These are phyloP conservation scores for Globisporangium nunn DNA, from an alignment of 352 stramenopile species.

Conservation along the genomic window DNA sequence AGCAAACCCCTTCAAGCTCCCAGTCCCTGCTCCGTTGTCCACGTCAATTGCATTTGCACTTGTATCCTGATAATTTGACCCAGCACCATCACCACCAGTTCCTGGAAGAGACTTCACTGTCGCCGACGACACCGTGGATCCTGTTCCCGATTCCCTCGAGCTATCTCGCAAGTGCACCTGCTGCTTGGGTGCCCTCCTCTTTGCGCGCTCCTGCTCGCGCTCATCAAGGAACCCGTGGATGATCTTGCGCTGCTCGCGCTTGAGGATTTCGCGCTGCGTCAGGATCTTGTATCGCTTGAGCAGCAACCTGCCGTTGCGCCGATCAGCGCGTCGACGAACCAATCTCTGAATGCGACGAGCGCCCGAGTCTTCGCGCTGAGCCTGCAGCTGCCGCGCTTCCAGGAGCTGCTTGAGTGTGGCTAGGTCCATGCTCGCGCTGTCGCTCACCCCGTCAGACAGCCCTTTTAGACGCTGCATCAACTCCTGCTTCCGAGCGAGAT, in stretches of 20 bases:
- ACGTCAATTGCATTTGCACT: neutral
- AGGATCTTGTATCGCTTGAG: slow-evolving; percentile 38
- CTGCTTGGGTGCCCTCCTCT: slow-evolving; percentile 9
- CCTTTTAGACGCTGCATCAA: slow-evolving; percentile 2
- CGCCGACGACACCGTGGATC: no score
- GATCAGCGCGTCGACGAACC: slow-evolving; percentile 17
- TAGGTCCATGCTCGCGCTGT: neutral
- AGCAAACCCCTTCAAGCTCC: no score
- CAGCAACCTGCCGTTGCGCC: slow-evolving; percentile 29
- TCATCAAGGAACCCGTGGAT: slow-evolving; percentile 49
- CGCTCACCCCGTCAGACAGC: neutral
- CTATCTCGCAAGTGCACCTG: neutral
- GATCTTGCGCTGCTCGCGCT: slow-evolving; percentile 37
- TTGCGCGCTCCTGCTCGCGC: slow-evolving; percentile 15
- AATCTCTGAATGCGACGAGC: slow-evolving; percentile 28
- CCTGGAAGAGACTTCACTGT: no score
- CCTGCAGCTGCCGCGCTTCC: slow-evolving; percentile 11
- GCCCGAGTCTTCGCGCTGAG: slow-evolving; percentile 10
- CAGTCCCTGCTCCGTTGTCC: no score
- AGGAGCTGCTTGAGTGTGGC: slow-evolving; percentile 14
- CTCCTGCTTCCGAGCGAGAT: slow-evolving; percentile 6
- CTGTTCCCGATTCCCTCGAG: neutral
- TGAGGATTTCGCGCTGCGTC: slow-evolving; percentile 36
- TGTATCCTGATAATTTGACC: neutral
- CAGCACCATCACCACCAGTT: no score